Evolutionary conservation across 2,329 filamentous ascomycete genomes (phyloP), one percentile per base, ranked within the genome.

Genomic region (Cordyceps militaris): DNA sequence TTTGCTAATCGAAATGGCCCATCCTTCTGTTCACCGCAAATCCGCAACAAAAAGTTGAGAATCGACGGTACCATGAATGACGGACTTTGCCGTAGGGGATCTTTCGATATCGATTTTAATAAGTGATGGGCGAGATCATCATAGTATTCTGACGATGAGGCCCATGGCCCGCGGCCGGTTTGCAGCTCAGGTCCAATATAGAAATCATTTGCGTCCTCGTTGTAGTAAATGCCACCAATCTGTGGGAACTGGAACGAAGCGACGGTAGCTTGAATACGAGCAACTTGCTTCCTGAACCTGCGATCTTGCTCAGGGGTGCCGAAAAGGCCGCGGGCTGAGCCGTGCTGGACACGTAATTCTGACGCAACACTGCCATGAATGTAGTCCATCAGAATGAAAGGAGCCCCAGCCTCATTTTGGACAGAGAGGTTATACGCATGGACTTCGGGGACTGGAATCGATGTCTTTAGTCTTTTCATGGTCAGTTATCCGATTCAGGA

Each of bases 1-100:
- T 59, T 61, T 10, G 30, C 30, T 11, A 61, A 40, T 5, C 57
- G 38, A 40, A 59, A 61, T 13, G 56, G 44, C 9, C 47, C 55
- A 14, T 28, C 34, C 14, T 26, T 10, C 16, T 44, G 23, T 14
- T 52, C 21, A 11, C 30, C 40, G 14, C 19, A n/a, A 23, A n/a
- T 21, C 21, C n/a, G 36, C 36, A 46, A 14, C 26, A 60, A 21
- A 13, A 51, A 28, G 54, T 51, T 46, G 19, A 53, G 52, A 36
- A 58, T 23, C 7, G 43, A 14, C 14, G 56, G 56, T 19, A 50
- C 13, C 42, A 42, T 32, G n/a, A 58, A 52, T 11, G 56, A 58
- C 3, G 11, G 13, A 16, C 49, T 40, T 13, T 49, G 28, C 11
- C 36, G 49, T 19, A 58, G 14, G 24, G 6, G 8, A 14, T 46